Evolutionary conservation across 495 filamentous ascomycete genomes (phyloP).

Genomic region (Neohortaea acidophila): DNA sequence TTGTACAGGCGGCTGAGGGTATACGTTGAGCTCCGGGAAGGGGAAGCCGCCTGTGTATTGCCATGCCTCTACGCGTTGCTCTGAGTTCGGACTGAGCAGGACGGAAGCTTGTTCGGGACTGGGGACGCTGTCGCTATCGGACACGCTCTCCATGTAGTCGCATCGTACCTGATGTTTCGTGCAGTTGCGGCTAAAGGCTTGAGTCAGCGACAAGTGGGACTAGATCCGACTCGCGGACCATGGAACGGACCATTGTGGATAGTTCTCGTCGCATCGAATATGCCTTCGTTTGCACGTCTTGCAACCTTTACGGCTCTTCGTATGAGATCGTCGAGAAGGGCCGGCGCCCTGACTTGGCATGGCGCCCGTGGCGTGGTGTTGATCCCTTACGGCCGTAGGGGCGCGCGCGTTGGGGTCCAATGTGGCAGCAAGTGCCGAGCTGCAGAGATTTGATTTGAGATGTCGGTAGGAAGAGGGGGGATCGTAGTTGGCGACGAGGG

Average conservation of each 20-base stretch:
- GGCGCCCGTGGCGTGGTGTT: too few relatives aligned
- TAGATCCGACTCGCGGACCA: background rate
- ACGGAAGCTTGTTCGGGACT: slow-evolving; percentile 62
- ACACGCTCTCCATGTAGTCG: slow-evolving; percentile 77
- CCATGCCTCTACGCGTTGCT: slow-evolving; percentile 70
- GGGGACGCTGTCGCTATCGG: slow-evolving; percentile 46
- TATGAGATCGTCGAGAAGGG: slow-evolving; percentile 69
- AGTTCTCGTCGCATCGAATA: slow-evolving; percentile 94
- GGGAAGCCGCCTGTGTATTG: slow-evolving; percentile 70
- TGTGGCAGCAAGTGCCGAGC: too few relatives aligned
- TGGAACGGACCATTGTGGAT: slow-evolving; percentile 76
- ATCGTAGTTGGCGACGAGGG: too few relatives aligned
- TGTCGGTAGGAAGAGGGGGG: too few relatives aligned
- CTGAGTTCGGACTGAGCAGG: slow-evolving; percentile 65
- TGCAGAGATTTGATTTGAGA: too few relatives aligned
- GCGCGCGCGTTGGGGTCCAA: too few relatives aligned
- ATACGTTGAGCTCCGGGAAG: slow-evolving; percentile 66
- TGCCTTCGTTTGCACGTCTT: slow-evolving; percentile 94
- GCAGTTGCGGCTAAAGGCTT: slow-evolving; percentile 93
- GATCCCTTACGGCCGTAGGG: too few relatives aligned
- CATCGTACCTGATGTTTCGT: slow-evolving; percentile 97
- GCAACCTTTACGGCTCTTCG: slow-evolving; percentile 94
- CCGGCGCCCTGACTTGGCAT: slow-evolving; percentile 64
- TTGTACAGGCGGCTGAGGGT: slow-evolving; percentile 46
- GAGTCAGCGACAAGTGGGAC: slow-evolving; percentile 8